Evolutionary conservation across 1,139 yeast genomes (phyloP).

Genomic region (Yamadazyma pseudoaaseri): DNA sequence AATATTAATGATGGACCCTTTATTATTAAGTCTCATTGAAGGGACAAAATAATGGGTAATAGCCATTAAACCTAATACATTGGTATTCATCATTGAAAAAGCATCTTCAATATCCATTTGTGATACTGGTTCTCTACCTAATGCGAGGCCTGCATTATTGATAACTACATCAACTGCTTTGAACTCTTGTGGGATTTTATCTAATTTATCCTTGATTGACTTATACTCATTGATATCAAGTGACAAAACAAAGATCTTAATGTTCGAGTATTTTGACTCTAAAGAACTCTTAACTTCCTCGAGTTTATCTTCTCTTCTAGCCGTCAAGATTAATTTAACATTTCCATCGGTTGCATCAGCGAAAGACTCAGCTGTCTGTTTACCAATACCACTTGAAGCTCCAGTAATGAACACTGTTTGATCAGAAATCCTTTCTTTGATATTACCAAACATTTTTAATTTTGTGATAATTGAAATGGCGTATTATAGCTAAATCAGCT

Average conservation of each 20-base stretch:
- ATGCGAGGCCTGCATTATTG: constrained; percentile 80
- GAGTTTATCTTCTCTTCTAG: constrained; percentile 59
- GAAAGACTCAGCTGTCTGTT: constrained; percentile 69
- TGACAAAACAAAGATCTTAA: constrained; percentile 43
- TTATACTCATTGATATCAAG: constrained; percentile 58
- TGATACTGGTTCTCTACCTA: constrained; percentile 65
- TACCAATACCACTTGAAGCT: constrained; percentile 51
- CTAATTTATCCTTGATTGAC: constrained; percentile 48
- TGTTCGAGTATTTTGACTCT: constrained; percentile 39
- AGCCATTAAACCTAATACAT: constrained; percentile 66
- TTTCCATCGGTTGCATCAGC: constrained; percentile 64
- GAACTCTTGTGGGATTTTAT: constrained; percentile 49
- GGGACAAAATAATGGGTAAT: constrained; percentile 67
- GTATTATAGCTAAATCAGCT: too few relatives aligned
- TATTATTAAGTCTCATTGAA: constrained; percentile 49
- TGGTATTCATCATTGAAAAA: constrained; percentile 63
- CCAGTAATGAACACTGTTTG: constrained; percentile 31
- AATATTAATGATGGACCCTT: constrained; percentile 44
- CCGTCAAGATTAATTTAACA: constrained; percentile 60
- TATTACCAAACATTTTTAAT: constrained; percentile 6
- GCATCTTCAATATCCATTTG: constrained; percentile 51
- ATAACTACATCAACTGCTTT: constrained; percentile 60
- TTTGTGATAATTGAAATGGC: too few relatives aligned
- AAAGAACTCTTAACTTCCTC: constrained; percentile 44
- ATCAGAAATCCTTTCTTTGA: constrained; percentile 31